These are phyloP conservation scores for Malassezia slooffiae DNA, from an alignment of 1,284 basidiomycete species.

Conservation along the genomic window DNA sequence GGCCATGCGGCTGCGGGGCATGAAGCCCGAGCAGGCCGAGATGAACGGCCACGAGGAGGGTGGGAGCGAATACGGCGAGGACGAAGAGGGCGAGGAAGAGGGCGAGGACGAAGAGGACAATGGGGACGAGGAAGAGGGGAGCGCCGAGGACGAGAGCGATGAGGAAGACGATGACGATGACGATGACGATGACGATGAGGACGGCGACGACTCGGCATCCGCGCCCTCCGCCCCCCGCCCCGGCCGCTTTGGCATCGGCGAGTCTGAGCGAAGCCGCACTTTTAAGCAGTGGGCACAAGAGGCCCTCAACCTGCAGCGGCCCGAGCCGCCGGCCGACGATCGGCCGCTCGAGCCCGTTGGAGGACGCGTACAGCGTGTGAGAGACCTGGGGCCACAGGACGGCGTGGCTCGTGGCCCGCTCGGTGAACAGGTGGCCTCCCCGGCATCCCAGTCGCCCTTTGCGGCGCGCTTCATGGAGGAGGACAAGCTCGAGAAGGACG, in stretches of 20 bases:
- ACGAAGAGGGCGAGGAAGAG: slow-evolving; percentile 3
- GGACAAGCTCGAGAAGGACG: no score
- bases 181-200: slow-evolving; percentile 4
- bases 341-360: slow-evolving; percentile 28
- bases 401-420: slow-evolving; percentile 42
- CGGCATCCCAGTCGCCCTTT: slow-evolving; percentile 24
- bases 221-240: no score
- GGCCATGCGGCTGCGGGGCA: slow-evolving; percentile 33
- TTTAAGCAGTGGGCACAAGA: slow-evolving; percentile 45
- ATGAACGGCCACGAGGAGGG: slow-evolving; percentile 15
- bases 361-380: slow-evolving; percentile 32
- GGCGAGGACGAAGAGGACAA: slow-evolving; percentile 2
- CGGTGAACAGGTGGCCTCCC: slow-evolving; percentile 23
- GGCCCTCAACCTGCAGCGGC: slow-evolving; percentile 25
- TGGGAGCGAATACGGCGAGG: slow-evolving; percentile 9
- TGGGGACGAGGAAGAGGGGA: slow-evolving; percentile 7
- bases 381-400: slow-evolving; percentile 36
- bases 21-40: slow-evolving; percentile 9
- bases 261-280: slow-evolving; percentile 23
- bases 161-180: slow-evolving; percentile 16
- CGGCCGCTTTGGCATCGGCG: slow-evolving; percentile 26
- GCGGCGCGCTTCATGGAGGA: slow-evolving; percentile 22
- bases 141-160: slow-evolving; percentile 14
- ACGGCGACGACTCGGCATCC: not conserved
- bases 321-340: slow-evolving; percentile 5